Conservation (phyloP, 371 early-diverging fungal genomes). For the Mortierella sp. region DNA sequence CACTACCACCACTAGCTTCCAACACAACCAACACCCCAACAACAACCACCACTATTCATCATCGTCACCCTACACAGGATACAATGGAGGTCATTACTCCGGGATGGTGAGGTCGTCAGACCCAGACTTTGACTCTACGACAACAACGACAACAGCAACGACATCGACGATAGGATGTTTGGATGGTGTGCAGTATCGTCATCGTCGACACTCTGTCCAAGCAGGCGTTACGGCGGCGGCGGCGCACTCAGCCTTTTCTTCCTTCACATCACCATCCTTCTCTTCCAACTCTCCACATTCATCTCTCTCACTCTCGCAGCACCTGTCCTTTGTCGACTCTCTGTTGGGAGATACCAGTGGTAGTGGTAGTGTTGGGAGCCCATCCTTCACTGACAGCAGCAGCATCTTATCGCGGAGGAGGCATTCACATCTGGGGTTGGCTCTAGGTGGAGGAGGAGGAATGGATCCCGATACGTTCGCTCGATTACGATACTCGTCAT, state of each 20-base stretch:
- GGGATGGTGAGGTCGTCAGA: not conserved
- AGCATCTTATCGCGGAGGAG: not conserved
- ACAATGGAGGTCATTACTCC: not conserved
- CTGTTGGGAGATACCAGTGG: not conserved
- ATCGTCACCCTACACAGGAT: not conserved
- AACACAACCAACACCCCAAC: not conserved
- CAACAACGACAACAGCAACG: not conserved
- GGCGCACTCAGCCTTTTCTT: not conserved
- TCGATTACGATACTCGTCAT: not conserved
- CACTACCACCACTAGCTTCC: slow-evolving; percentile 4
- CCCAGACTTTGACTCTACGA: not conserved
- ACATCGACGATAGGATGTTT: not conserved
- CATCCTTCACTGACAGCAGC: not conserved
- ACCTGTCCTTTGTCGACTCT: not conserved
- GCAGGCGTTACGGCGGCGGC: not conserved
- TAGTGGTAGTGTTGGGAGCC: not conserved
- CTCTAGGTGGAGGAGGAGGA: not conserved
- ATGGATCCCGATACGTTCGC: not conserved
- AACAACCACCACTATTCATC: not conserved
- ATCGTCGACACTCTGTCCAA: not conserved
- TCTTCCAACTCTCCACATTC: slow-evolving; percentile 5
- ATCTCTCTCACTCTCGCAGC: not conserved
- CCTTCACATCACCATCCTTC: slow-evolving; percentile 2
- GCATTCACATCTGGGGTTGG: not conserved
- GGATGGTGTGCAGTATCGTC: not conserved